Percentiles rank a stretch among this genome's conserved stretches.
These are phyloP conservation scores for Penicillium dipodomyicola DNA, from an alignment of 495 filamentous ascomycete species.

Conservation along the genomic window DNA sequence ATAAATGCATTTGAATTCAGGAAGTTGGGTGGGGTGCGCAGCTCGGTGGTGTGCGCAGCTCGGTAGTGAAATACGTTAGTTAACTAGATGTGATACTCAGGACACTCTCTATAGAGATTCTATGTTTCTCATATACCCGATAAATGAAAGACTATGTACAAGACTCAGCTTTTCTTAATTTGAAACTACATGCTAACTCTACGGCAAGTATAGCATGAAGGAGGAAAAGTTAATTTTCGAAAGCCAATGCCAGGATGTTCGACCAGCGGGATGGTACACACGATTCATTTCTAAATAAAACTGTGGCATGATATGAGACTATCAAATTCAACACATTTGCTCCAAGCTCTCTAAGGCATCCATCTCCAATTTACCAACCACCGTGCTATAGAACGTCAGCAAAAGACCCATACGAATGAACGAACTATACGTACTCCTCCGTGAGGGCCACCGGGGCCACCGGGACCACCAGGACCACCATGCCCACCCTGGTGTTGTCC, in stretches of 20 bases:
- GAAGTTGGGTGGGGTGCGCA: too few species aligned
- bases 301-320: constrained; percentile 8
- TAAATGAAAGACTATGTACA: too few species aligned
- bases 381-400: constrained; percentile 4
- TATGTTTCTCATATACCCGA: neutral
- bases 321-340: neutral
- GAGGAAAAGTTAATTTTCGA: neutral
- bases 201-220: neutral
- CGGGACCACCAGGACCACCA: too few species aligned
- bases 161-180: too few species aligned
- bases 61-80: too few species aligned
- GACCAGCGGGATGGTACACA: neutral
- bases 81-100: neutral
- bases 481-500: too few species aligned
- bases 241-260: neutral
- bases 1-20: too few species aligned
- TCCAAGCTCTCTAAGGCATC: too few species aligned
- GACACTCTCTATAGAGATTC: too few species aligned
- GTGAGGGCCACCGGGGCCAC: neutral
- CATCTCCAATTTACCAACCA: neutral
- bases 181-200: neutral
- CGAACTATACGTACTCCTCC: neutral
- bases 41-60: too few species aligned
- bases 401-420: neutral
- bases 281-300: constrained; percentile 51